Evolutionary conservation across 2,329 filamentous ascomycete genomes (phyloP), one percentile per base, ranked within the genome.

Genomic region (Xylariaceae sp.): DNA sequence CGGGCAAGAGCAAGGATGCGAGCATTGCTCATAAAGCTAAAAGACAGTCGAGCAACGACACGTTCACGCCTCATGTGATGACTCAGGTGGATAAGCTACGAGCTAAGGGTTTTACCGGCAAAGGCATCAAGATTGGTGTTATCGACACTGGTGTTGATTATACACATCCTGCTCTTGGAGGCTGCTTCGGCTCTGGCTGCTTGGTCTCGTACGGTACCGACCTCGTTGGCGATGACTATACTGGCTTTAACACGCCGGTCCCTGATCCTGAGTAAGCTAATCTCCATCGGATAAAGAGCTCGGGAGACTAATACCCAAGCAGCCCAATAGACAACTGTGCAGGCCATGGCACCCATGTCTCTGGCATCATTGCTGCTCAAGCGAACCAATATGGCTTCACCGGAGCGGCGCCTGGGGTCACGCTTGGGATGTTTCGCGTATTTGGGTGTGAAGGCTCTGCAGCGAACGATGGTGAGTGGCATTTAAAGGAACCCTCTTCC

Each of bases 291-390:
- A 29, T 8, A 30, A 26, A 39, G 4, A 21, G 11, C n/a, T 3
- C 37, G 27, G 10, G 36, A 47, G 9, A 23, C 39, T 63, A 29
- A 61, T 24, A 63, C 47, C 70, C 68, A 42, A 74, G 74, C 57
- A 70, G 63, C 57, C 83, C 83, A 2, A 79, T 81, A 62, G 80
- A 78, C 55, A 72, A 81, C 58, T 83, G 81, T 61, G 69, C 65
- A 2, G 83, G 83, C 2, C 84, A 87, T 67, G 84, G 84, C 24
- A 84, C 81, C 0, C 83, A 63, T 66, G 81, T 85, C 20, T 77
- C 83, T 1, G 85, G 85, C 26, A 86, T 83, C 55, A 78, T 88
- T 37, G 84, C 82, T 2, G 84, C 83, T 1, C 80, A 84, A 65
- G 66, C 70, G 39, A 75, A 84, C 63, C 67, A 72, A 0, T 77